Percentiles rank a stretch among this genome's conserved stretches.
Evolutionary conservation across 2,329 filamentous ascomycete genomes (phyloP).

Genomic region (Macrophomina tecta): DNA sequence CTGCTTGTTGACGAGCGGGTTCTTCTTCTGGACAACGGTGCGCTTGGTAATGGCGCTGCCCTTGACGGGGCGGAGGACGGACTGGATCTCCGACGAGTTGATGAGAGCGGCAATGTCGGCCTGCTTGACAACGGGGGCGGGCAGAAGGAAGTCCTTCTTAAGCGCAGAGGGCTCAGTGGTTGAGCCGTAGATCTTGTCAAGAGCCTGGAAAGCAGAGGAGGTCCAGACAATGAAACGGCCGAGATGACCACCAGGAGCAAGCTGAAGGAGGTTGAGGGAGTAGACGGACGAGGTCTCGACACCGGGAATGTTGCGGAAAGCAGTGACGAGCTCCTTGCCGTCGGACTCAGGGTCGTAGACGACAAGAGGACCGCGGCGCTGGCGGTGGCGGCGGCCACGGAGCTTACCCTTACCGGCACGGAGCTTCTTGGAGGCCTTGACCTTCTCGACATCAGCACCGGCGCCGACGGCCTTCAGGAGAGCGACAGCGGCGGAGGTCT

Average conservation of each 20-base stretch:
- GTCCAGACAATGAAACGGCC: constrained; percentile 99
- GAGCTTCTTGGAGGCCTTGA: constrained; percentile 94
- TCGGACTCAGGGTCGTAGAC: constrained; percentile 97
- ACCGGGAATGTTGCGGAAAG: constrained; percentile 98
- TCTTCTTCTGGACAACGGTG: constrained; percentile 96
- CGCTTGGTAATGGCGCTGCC: constrained; percentile 91
- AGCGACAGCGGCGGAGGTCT: constrained; percentile 84
- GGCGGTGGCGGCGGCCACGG: constrained; percentile 92
- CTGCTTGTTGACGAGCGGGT: constrained; percentile 99
- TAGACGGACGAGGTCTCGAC: constrained; percentile 96
- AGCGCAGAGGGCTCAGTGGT: constrained; percentile 86
- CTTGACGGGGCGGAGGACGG: constrained; percentile 89
- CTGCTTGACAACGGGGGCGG: constrained; percentile 89
- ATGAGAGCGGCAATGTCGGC: constrained; percentile 96
- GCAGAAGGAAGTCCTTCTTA: constrained; percentile 99
- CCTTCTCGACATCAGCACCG: constrained; percentile 89
- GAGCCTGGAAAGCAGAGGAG: constrained; percentile 92
- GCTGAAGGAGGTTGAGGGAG: constrained; percentile 97
- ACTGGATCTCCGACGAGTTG: constrained; percentile 99
- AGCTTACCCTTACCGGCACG: constrained; percentile 99
- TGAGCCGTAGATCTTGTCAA: constrained; percentile 96
- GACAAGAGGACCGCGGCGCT: constrained; percentile 96
- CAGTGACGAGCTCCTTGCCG: constrained; percentile 89
- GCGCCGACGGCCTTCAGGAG: constrained; percentile 93
- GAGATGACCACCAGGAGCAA: constrained; percentile 97